Percentiles rank a stretch among this genome's conserved stretches.
These are phyloP conservation scores for Anthracocystis setariae DNA, from an alignment of 1,284 basidiomycete genomes.

Conservation along the genomic window DNA sequence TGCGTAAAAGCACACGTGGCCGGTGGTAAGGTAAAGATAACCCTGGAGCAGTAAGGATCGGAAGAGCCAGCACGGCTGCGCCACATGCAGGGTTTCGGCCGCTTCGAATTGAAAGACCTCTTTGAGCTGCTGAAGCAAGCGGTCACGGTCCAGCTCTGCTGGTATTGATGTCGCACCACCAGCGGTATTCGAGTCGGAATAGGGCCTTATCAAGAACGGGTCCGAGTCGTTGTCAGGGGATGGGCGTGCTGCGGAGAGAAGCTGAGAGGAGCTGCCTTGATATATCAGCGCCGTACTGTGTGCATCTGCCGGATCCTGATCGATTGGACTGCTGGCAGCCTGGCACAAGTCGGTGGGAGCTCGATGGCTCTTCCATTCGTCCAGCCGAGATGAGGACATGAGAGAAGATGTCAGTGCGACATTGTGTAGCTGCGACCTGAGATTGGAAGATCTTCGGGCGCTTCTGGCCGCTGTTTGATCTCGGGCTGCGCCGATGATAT, in stretches of 20 bases:
- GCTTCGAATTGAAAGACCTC: slow-evolving; percentile 41
- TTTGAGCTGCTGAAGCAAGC: slow-evolving; percentile 43
- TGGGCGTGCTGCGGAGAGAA: slow-evolving; percentile 5
- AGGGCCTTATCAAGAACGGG: slow-evolving; percentile 31
- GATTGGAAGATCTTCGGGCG: slow-evolving; percentile 6
- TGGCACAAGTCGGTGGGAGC: background rate
- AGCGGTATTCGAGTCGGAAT: slow-evolving; percentile 8
- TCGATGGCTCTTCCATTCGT: background rate
- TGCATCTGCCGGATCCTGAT: slow-evolving; percentile 4
- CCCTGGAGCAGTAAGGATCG: slow-evolving; percentile 79
- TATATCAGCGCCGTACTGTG: background rate
- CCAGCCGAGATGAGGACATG: slow-evolving; percentile 5
- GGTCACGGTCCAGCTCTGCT: slow-evolving; percentile 10
- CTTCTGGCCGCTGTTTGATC: slow-evolving; percentile 10
- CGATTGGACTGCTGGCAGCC: slow-evolving; percentile 7
- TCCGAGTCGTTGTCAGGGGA: background rate
- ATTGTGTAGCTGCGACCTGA: slow-evolving; percentile 30
- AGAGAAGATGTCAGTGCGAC: slow-evolving; percentile 15
- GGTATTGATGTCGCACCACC: background rate
- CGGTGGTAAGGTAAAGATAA: slow-evolving; percentile 92
- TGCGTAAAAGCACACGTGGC: slow-evolving; percentile 94
- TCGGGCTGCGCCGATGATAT: slow-evolving; percentile 19
- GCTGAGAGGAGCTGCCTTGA: background rate
- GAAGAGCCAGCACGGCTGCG: slow-evolving; percentile 62
- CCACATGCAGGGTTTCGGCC: slow-evolving; percentile 37